Evolutionary conservation across 1,284 basidiomycete genomes (phyloP), one percentile per base, ranked within the genome.

Genomic region (Ganoderma lingzhi): DNA sequence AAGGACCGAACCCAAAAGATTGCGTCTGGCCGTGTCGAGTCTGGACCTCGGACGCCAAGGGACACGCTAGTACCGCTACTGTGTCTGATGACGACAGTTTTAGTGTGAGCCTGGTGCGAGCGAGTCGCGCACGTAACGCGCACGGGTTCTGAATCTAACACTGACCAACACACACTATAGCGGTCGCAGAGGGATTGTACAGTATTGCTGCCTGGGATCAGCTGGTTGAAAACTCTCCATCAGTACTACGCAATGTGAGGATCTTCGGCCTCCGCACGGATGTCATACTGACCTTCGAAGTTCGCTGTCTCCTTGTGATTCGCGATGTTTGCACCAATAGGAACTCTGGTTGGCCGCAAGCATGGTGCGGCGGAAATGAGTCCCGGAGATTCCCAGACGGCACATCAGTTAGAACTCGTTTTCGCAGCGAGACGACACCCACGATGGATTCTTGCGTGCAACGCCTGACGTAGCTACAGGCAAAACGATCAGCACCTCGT

Each of bases 241-340:
- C 30, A 28, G 53, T 15, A 55, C 14, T 15, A 55, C 14, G 23
- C n/a, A 15, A 55, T 14, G 12, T 15, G 53, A 55, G 28, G 28
- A 55, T 30, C 28, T 28, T 30, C 53, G 28, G 30, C 30, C 28
- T 32, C 28, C 28, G n/a, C 28, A 55, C 15, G 53, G 15, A 55
- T n/a, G 30, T 35, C 55, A 58, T 58, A 58, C 55, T 48, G 6
- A 48, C 45, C 55, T 58, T 35, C 17, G 55, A 35, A 35, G 35
- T 35, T 35, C 35, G 35, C 35, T 6, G 32, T 58, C 30, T 17
- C 55, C 55, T 17, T 35, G 55, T 58, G 55, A 35, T 35, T 58
- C 8, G 35, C 35, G 35, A 35, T 35, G 35, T 35, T 35, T 15
- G 14, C 55, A 32, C 53, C 30, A 32, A 55, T 55, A 23, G 28